phyloP scores from a whole-genome alignment of 208 protist species.

The Crithidia brevicula region DNA sequence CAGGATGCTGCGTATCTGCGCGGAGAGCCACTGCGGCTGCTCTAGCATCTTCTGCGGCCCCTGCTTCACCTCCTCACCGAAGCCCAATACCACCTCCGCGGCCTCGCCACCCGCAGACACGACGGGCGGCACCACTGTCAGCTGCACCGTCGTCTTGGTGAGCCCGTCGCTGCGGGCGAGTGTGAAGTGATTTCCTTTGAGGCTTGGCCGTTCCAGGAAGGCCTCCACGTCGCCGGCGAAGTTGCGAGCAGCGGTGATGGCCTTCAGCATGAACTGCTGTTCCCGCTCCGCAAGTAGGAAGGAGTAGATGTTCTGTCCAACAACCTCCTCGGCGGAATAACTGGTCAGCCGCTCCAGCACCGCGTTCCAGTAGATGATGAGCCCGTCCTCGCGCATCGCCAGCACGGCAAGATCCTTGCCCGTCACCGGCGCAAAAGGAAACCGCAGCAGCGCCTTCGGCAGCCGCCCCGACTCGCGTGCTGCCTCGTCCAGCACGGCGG shows the following conservation, averaged over 20 bases:
- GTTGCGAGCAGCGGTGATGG: constrained; percentile 54
- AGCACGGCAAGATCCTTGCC: constrained; percentile 42
- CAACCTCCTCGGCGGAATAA: constrained; percentile 67
- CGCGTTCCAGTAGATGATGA: constrained; percentile 80
- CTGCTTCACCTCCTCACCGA: constrained; percentile 60
- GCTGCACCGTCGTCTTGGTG: constrained; percentile 62
- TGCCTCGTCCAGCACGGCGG: constrained; percentile 1
- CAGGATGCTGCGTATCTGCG: constrained; percentile 64
- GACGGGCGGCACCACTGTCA: constrained; percentile 63
- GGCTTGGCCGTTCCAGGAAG: constrained; percentile 40
- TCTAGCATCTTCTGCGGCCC: constrained; percentile 53
- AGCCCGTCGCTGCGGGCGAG: constrained; percentile 79
- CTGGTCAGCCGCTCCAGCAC: constrained; percentile 61
- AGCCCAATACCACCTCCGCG: constrained; percentile 72
- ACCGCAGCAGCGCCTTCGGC: constrained; percentile 26
- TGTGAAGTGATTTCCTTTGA: constrained; percentile 46
- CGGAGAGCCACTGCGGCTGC: constrained; percentile 68
- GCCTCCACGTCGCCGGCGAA: constrained; percentile 72
- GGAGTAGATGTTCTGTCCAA: constrained; percentile 87
- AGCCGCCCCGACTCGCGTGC: not conserved
- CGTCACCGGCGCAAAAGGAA: constrained; percentile 31
- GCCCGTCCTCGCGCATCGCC: constrained; percentile 81
- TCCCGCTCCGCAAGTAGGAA: constrained; percentile 73
- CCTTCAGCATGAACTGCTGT: constrained; percentile 70
- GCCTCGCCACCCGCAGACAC: constrained; percentile 51